A percentile compares a stretch with the other conserved stretches of the same genome.
phyloP scores from a whole-genome alignment of 257 asterid genomes.

The Nicotiana obtusifolia region DNA sequence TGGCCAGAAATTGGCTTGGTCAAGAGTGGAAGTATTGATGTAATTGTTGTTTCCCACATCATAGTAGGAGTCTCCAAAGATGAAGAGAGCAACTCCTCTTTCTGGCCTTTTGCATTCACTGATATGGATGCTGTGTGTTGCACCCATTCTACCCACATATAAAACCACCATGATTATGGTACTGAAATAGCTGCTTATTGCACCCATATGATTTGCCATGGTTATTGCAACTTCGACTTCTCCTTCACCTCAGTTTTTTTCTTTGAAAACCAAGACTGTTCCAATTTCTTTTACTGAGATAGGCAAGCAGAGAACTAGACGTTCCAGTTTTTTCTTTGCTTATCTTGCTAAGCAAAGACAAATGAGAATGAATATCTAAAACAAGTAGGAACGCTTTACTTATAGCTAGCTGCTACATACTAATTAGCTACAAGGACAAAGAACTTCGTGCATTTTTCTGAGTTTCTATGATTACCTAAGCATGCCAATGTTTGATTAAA shows the following conservation, averaged over 20 bases:
- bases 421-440: not conserved
- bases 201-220: not conserved
- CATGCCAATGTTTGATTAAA: no score
- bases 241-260: no score
- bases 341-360: no score
- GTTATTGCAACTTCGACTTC: no score
- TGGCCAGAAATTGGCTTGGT: slow-evolving; percentile 62
- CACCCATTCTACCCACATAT: not conserved
- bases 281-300: no score
- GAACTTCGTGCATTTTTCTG: not conserved
- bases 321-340: no score
- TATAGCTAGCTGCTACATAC: not conserved
- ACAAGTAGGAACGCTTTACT: not conserved
- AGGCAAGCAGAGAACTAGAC: no score
- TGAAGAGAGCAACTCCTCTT: slow-evolving; percentile 25
- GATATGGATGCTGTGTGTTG: not conserved
- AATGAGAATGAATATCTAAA: not conserved
- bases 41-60: slow-evolving; percentile 76
- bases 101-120: not conserved
- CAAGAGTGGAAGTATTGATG: slow-evolving; percentile 60
- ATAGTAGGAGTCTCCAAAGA: slow-evolving; percentile 65
- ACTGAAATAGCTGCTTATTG: not conserved
- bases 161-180: not conserved
- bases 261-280: no score
- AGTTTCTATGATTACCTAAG: not conserved